A percentile compares a stretch with the other conserved stretches of the same genome.
Evolutionary conservation across 148 eudicot genomes (phyloP).

Genomic region (Gaultheria prostrata): DNA sequence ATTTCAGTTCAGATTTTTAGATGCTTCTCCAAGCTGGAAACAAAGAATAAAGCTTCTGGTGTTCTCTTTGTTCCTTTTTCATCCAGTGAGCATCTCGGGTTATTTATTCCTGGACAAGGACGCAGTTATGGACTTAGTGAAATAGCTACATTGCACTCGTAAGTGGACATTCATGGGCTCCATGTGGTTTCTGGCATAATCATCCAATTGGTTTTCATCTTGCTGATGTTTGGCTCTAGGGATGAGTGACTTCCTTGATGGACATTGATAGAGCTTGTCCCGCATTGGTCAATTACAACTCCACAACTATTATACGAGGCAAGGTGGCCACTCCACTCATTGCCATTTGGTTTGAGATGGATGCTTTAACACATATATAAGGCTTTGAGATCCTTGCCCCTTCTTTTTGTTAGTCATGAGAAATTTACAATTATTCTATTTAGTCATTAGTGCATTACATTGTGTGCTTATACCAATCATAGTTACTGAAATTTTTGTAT

Average conservation of each 20-base stretch:
- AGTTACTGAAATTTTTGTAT: conserved; percentile 24
- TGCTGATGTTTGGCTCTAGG: neutral
- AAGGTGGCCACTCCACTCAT: too few relatives aligned
- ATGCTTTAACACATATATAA: too few relatives aligned
- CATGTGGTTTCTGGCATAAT: neutral
- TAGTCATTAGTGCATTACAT: neutral
- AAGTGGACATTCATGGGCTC: conserved; percentile 8
- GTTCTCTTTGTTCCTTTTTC: neutral
- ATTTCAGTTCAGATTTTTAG: neutral
- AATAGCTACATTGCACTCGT: neutral
- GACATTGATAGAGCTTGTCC: neutral
- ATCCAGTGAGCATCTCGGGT: neutral
- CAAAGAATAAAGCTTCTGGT: neutral
- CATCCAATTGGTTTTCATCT: neutral
- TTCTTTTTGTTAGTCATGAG: neutral
- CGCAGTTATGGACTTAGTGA: neutral
- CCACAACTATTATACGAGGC: too few relatives aligned
- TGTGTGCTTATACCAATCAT: neutral
- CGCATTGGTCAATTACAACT: too few relatives aligned
- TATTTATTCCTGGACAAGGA: neutral
- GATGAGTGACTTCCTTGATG: conserved; percentile 9
- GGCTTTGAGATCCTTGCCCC: neutral
- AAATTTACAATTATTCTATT: neutral
- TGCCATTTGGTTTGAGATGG: too few relatives aligned
- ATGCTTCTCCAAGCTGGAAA: neutral